Conservation (phyloP, 148 eudicot genomes). For the Vaccinium macrocarpon region DNA sequence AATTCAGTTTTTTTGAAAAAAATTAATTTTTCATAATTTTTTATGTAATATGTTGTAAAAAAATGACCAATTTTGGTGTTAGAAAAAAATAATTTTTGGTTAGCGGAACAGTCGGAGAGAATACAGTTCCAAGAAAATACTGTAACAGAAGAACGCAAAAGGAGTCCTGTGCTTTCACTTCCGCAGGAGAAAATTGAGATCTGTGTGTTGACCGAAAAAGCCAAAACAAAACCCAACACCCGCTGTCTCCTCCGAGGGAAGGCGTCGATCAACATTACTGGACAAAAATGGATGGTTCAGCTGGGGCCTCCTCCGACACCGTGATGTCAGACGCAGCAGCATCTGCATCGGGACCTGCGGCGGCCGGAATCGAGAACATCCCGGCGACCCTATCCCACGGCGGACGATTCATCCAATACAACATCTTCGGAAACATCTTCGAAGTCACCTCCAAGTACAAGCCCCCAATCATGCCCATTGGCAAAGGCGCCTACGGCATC, state of each 20-base stretch:
- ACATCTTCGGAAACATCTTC: constrained; percentile 83
- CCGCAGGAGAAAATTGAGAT: background rate
- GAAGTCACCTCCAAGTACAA: constrained; percentile 88
- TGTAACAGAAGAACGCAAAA: background rate
- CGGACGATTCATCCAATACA: constrained; percentile 78
- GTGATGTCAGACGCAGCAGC: constrained; percentile 60
- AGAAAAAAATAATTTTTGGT: no score
- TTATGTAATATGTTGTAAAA: no score
- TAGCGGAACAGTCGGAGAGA: no score
- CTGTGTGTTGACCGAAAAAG: background rate
- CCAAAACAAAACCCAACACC: background rate
- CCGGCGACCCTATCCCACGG: constrained; percentile 78
- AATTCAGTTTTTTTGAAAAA: no score
- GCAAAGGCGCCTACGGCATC: constrained; percentile 97
- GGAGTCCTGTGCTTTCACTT: background rate
- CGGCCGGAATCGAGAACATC: constrained; percentile 47
- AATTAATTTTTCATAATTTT: no score
- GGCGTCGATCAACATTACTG: background rate
- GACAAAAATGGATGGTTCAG: constrained; percentile 39
- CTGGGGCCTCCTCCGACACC: constrained; percentile 61
- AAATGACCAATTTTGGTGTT: no score
- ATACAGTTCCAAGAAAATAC: no score
- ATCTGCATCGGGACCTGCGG: background rate
- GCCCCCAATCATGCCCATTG: constrained; percentile 95
- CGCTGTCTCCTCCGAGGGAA: background rate